These are phyloP conservation scores for Fraxinus floribunda DNA, from an alignment of 305 asterid genomes.

Conservation along the genomic window DNA sequence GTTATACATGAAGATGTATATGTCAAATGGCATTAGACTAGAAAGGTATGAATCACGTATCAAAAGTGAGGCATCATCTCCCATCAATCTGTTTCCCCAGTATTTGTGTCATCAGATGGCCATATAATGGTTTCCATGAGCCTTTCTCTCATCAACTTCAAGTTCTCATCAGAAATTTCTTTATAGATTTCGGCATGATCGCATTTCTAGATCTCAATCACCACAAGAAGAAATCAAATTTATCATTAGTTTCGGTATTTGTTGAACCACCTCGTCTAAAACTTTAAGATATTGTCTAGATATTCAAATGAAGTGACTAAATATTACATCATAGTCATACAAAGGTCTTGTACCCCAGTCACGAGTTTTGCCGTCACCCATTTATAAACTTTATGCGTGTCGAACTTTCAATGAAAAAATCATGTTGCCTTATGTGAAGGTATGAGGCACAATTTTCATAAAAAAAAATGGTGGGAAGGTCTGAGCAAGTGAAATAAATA, in stretches of 20 bases:
- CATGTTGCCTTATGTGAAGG: not conserved
- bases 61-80: not conserved
- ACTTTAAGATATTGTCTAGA: not conserved
- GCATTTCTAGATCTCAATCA: conserved; percentile 40
- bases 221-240: not conserved
- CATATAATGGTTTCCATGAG: conserved; percentile 59
- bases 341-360: not conserved
- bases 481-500: not conserved
- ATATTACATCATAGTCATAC: not conserved
- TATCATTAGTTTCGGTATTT: not conserved
- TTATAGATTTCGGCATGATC: conserved; percentile 60
- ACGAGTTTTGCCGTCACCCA: not conserved
- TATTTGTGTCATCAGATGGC: conserved; percentile 52
- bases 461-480: not conserved
- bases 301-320: not conserved
- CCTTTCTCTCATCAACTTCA: conserved; percentile 71
- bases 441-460: not conserved
- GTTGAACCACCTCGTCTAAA: not conserved
- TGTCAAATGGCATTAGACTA: not conserved
- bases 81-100: not conserved
- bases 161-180: conserved; percentile 57
- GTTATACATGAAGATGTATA: not conserved
- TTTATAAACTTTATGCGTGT: not conserved
- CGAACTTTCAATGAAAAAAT: not conserved
- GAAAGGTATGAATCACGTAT: not conserved